A percentile compares a stretch with the other conserved stretches of the same genome.
Conservation (phyloP, 164 flowering plant species). For the Paratinospora sagittata region DNA sequence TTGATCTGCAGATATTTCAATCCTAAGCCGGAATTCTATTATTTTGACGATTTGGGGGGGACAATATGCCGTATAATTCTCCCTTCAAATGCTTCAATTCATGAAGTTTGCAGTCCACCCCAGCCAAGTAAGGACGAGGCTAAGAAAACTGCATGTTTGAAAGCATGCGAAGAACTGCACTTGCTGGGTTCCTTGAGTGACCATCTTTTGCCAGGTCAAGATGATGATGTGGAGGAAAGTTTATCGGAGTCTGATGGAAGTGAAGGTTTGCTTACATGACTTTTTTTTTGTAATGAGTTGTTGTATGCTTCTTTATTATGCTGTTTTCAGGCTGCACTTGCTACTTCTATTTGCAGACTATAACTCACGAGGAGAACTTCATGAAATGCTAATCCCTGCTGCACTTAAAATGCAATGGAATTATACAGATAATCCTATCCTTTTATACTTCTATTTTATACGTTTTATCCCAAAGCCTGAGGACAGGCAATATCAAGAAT, state of each 20-base stretch:
- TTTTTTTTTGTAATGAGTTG: not conserved
- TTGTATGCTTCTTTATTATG: not conserved
- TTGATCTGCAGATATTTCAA: slow-evolving; percentile 50
- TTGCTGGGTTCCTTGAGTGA: slow-evolving; percentile 63
- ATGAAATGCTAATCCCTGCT: slow-evolving; percentile 82
- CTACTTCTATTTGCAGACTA: slow-evolving; percentile 43
- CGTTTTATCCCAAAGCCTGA: slow-evolving; percentile 54
- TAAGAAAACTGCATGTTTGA: slow-evolving; percentile 74
- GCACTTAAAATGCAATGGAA: slow-evolving; percentile 54
- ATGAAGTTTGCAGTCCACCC: slow-evolving; percentile 48
- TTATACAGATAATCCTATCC: slow-evolving; percentile 22
- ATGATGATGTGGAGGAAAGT: slow-evolving; percentile 28
- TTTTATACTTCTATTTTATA: slow-evolving; percentile 49
- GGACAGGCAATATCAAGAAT: slow-evolving; percentile 64
- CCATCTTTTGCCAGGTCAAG: slow-evolving; percentile 62
- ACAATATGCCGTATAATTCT: slow-evolving; percentile 55
- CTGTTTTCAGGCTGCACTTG: slow-evolving; percentile 3
- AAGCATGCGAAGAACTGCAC: slow-evolving; percentile 78
- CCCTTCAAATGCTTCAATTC: slow-evolving; percentile 84
- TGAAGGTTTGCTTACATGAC: slow-evolving; percentile 35
- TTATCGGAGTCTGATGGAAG: slow-evolving; percentile 30
- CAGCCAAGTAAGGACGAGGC: slow-evolving; percentile 70
- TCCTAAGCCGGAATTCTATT: slow-evolving; percentile 68
- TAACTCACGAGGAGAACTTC: slow-evolving; percentile 47
- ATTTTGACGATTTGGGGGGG: slow-evolving; percentile 60